Evolutionary conservation across 352 stramenopile genomes (phyloP).

Genomic region (Nannochloropsis limnetica): DNA sequence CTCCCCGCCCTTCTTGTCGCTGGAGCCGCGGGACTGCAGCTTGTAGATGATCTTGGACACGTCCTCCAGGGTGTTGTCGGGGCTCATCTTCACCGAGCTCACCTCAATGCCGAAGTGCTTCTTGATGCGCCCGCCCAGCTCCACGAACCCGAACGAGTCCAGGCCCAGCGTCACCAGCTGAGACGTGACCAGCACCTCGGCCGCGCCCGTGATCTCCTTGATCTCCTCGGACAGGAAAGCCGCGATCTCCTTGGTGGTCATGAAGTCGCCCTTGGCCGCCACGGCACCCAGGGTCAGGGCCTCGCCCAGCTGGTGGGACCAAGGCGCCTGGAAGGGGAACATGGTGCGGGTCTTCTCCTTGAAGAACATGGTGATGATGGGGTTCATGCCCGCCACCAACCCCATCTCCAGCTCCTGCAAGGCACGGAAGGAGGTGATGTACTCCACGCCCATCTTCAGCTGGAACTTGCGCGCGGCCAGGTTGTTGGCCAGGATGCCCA

Average conservation of each 20-base stretch:
- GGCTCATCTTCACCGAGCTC: conserved; percentile 23
- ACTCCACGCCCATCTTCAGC: conserved; percentile 29
- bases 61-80: conserved; percentile 20
- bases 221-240: conserved; percentile 28
- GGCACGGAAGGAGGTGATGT: conserved; percentile 26
- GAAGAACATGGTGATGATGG: conserved; percentile 32
- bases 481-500: conserved; percentile 32
- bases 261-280: conserved; percentile 30
- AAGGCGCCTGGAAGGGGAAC: conserved; percentile 25
- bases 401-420: conserved; percentile 27
- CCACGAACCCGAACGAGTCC: conserved; percentile 31
- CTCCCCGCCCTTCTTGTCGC: conserved; percentile 32
- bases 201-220: conserved; percentile 30
- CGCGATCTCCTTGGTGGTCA: conserved; percentile 26
- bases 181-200: conserved; percentile 26
- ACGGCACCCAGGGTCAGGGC: conserved; percentile 6
- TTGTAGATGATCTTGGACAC: conserved; percentile 33
- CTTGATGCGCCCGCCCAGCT: conserved; percentile 9
- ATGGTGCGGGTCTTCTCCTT: conserved; percentile 18
- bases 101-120: conserved; percentile 26
- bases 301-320: conserved; percentile 26
- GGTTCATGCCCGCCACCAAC: conserved; percentile 20
- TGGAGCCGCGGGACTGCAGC: conserved; percentile 22
- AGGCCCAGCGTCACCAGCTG: conserved; percentile 20
- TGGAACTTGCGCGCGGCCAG: conserved; percentile 16